These are phyloP conservation scores for Nidula niveotomentosa DNA, from an alignment of 1,284 basidiomycete species.

Conservation along the genomic window DNA sequence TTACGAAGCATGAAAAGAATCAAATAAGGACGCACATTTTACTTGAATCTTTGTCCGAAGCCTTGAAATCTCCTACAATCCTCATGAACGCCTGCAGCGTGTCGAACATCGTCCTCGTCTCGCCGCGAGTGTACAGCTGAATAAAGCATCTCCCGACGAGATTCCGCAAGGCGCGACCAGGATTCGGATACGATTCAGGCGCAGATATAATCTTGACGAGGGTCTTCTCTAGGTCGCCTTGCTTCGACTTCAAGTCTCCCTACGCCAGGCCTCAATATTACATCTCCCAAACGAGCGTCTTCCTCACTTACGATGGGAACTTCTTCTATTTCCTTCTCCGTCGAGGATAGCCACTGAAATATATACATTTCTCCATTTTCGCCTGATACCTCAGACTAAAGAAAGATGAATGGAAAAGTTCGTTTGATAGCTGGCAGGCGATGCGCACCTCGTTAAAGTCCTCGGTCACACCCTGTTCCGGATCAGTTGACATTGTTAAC, in stretches of 20 bases:
- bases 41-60: constrained; percentile 56
- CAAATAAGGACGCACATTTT: constrained; percentile 56
- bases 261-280: constrained; percentile 22
- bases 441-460: too few relatives aligned
- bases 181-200: constrained; percentile 65
- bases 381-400: constrained; percentile 66
- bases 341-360: constrained; percentile 76
- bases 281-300: constrained; percentile 3
- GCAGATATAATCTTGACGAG: constrained; percentile 66
- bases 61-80: constrained; percentile 72
- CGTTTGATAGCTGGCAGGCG: too few relatives aligned
- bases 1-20: constrained; percentile 6
- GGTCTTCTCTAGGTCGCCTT: constrained; percentile 58
- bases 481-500: too few relatives aligned
- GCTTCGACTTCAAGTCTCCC: constrained; percentile 66
- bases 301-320: constrained; percentile 43
- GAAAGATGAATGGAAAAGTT: not conserved
- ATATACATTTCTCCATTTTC: constrained; percentile 82
- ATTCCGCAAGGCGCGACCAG: constrained; percentile 85
- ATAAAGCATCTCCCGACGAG: constrained; percentile 80
- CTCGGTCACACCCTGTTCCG: too few relatives aligned
- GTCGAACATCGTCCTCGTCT: constrained; percentile 86
- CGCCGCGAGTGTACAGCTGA: constrained; percentile 78
- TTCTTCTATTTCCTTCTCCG: constrained; percentile 58
- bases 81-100: constrained; percentile 80